phyloP scores from a whole-genome alignment of 306 rosid genomes.

The Parietaria judaica region DNA sequence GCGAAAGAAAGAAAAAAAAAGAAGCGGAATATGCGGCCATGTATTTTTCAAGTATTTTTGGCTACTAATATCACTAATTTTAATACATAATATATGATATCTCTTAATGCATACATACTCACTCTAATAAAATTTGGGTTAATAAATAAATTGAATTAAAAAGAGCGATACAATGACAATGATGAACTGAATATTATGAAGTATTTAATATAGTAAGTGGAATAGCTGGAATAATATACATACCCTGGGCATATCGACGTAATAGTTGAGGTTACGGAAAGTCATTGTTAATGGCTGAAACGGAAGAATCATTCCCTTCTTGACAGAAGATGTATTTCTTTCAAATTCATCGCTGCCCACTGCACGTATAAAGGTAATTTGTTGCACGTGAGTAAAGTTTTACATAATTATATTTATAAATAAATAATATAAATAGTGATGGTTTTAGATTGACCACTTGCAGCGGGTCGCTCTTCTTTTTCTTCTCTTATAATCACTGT shows the following conservation, averaged over 20 bases:
- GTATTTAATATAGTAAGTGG: too few species aligned
- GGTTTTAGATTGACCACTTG: slow-evolving; percentile 27
- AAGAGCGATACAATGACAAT: too few species aligned
- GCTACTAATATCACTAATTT: too few species aligned
- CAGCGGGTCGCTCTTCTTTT: slow-evolving; percentile 28
- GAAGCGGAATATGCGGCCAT: too few species aligned
- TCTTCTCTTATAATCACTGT: slow-evolving; percentile 38
- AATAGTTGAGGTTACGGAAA: slow-evolving; percentile 73
- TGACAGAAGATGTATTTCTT: slow-evolving; percentile 13
- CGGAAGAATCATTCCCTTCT: slow-evolving; percentile 92
- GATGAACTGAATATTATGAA: too few species aligned
- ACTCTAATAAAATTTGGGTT: too few species aligned
- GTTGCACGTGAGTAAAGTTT: neutral
- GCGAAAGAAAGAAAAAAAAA: too few species aligned
- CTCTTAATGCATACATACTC: too few species aligned
- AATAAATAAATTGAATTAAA: too few species aligned
- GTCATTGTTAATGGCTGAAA: slow-evolving; percentile 89
- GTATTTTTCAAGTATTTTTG: too few species aligned
- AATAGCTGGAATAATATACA: neutral
- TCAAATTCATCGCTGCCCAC: slow-evolving; percentile 17
- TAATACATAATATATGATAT: too few species aligned
- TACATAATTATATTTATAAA: too few species aligned
- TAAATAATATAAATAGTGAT: neutral
- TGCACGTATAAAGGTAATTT: slow-evolving; percentile 23
- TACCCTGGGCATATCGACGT: slow-evolving; percentile 87